These are phyloP conservation scores for Hawksworthiomyces lignivorus DNA, from an alignment of 2,329 filamentous ascomycete genomes.

Conservation along the genomic window DNA sequence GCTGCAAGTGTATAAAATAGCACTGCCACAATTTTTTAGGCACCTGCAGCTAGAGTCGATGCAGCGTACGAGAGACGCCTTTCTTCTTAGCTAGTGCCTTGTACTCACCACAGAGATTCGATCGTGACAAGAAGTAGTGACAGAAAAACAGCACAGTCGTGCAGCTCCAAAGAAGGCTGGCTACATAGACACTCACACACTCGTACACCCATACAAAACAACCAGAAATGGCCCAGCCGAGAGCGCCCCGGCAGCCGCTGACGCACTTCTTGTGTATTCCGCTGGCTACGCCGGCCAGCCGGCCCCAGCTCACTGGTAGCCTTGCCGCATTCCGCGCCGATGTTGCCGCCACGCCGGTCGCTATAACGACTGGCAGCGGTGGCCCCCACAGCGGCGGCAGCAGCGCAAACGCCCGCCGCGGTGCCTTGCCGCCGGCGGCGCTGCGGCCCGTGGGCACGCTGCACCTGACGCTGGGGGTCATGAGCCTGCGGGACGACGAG, in stretches of 20 bases:
- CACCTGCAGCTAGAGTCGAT: too few relatives aligned
- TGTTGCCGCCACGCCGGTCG: conserved; percentile 31
- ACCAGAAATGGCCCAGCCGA: neutral
- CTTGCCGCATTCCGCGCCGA: conserved; percentile 55
- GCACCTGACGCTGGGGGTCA: conserved; percentile 81
- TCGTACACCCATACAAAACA: neutral
- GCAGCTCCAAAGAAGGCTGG: too few relatives aligned
- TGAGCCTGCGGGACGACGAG: conserved; percentile 53
- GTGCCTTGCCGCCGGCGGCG: conserved; percentile 54
- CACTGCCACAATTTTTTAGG: too few relatives aligned
- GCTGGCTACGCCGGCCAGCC: conserved; percentile 53
- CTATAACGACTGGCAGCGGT: conserved; percentile 23
- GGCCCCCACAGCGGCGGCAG: conserved; percentile 18
- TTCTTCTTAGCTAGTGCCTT: too few relatives aligned
- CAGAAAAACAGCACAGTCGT: too few relatives aligned
- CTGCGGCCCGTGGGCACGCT: conserved; percentile 71
- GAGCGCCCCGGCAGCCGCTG: conserved; percentile 10
- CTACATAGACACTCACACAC: too few relatives aligned
- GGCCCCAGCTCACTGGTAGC: conserved; percentile 56
- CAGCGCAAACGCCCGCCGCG: conserved; percentile 1
- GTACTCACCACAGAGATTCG: too few relatives aligned
- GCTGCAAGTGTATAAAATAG: neutral
- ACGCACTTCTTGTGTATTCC: conserved; percentile 76
- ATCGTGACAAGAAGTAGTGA: too few relatives aligned
- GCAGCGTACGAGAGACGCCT: too few relatives aligned